Base-by-base conservation (phyloP, 179 eudicot genomes). In the Vitellaria paradoxa region DNA sequence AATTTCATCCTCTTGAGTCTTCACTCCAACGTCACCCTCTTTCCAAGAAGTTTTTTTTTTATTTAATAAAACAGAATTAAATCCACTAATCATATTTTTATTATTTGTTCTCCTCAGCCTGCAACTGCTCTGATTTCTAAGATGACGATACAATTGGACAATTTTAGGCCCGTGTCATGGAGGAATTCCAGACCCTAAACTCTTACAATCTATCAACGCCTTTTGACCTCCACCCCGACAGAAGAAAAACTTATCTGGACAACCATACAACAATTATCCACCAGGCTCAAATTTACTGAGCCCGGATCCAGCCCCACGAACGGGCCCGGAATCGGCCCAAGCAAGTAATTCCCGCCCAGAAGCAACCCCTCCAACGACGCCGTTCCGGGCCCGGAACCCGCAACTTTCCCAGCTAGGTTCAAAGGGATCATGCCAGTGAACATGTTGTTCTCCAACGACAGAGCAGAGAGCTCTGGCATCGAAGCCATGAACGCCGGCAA, bases 251-350 rank as follows among this genome's bases (percentile, higher is more conserved):
- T 74, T 40, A 9, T 55, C 37, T 0, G 88, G 87, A 42, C 90
- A 87, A 76, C 80, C 55, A 50, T 77, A 77, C 77, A 87, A 82
- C 88, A 87, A 84, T 87, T 87, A 68, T 77, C 83, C 18, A 49
- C 88, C 74, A 87, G 72, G 45, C 77, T 83, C 40, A 87, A 79
- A 45, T 67, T 78, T 42, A 61, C 83, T 21, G 76, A 67, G 4
- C 81, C 88, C 9, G 85, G 84, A 72, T 66, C 13, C 53, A 85
- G 50, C 47, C 79, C 83, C 84, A 80, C 74, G 2, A 53, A 14
- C 2, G 81, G 88, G 70, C 81, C 87, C 15, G 90, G 90, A 67
- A 87, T 85, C 0, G 88, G 85, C 77, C 90, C 90, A 40, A 79
- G 83, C 82, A 87, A 63, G 63, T 49, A 87, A 50, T 87, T 87